Evolutionary conservation across 2,329 filamentous ascomycete genomes (phyloP), one percentile per base, ranked within the genome.

Genomic region (Cytospora piceae): DNA sequence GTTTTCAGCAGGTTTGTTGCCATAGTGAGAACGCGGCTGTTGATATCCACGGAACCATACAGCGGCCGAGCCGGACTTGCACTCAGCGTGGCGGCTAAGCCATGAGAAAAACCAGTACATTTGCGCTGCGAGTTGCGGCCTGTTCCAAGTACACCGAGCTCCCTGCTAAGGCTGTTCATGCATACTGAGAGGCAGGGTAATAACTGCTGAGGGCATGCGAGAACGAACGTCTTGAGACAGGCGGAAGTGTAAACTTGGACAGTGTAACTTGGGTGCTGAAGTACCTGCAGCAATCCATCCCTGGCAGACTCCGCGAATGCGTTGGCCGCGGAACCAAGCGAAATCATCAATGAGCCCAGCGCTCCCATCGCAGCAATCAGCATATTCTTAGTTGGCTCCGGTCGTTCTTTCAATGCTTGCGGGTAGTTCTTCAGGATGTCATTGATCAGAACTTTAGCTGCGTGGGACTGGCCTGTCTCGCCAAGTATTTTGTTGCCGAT

Each of bases 211-310:
- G 95, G 95, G 71, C 93, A 97, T 17, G 93, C 93, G 53, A 97
- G 82, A 0, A 96, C 92, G 73, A 98, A 95, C 0, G 86, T 87
- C 71, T 94, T 93, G 71, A 98, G 82, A 73, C 93, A 97, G 67
- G 91, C 87, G 5, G 95, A 92, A 1, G 93, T 90, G 72, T 95
- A 91, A 3, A 98, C 88, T 74, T 99, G 95, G 2, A 99, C 95
- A 5, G 93, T 95, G 77, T 98, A 98, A 77, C 93, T 97, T 0
- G 94, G 93, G 77, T 99, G 95, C 72, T 96, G 92, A 31, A 98
- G 81, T 7, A 97, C 92, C 75, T 97, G 93, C 49, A 98, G 81
- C 37, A 99, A 80, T 4, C 91, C 91, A 75, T 99, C 95, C 58
- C 94, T 87, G 74, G 93, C 96, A 17, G 84, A 76, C 69, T 99